Evolutionary conservation across 352 stramenopile genomes (phyloP).

Genomic region (Phytophthora pini): DNA sequence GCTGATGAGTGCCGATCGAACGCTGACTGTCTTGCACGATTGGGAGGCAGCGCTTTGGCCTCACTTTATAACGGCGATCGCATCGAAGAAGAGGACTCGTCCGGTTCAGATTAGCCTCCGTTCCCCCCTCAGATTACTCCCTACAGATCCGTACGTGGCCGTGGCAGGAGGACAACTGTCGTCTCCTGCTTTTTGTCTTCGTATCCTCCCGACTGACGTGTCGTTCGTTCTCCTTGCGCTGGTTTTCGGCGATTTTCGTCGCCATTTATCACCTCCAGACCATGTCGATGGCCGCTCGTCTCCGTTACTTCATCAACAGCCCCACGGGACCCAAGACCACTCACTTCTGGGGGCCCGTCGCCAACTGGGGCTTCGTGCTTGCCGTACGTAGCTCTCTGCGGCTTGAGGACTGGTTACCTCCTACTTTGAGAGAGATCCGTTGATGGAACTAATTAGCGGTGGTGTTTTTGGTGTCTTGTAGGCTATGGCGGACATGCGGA

Average conservation of each 20-base stretch:
- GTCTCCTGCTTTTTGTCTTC: not conserved
- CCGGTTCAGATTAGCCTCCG: constrained; percentile 7
- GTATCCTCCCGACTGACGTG: constrained; percentile 18
- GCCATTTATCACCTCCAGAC: constrained; percentile 6
- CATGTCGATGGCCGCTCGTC: constrained; percentile 45
- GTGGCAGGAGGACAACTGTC: not conserved
- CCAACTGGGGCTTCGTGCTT: constrained; percentile 90
- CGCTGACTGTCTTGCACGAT: constrained; percentile 2
- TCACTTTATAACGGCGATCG: constrained; percentile 18
- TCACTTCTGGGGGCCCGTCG: constrained; percentile 89
- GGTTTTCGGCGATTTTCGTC: constrained; percentile 6
- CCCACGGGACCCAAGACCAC: constrained; percentile 87
- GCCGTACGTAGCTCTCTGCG: constrained; percentile 50
- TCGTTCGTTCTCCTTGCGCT: constrained; percentile 3
- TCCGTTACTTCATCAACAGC: constrained; percentile 80
- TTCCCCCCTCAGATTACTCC: constrained; percentile 1
- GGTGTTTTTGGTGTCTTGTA: constrained; percentile 28
- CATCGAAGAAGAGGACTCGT: constrained; percentile 4
- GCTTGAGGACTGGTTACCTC: no score
- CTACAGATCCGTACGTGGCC: constrained; percentile 10
- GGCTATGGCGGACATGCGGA: constrained; percentile 85
- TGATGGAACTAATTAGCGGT: not conserved
- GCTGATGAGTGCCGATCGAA: constrained; percentile 23
- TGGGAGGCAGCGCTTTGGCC: constrained; percentile 1
- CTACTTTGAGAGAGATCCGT: not conserved